Conservation (phyloP, 2,329 filamentous ascomycete species). For the Paecilomyces niveus region DNA sequence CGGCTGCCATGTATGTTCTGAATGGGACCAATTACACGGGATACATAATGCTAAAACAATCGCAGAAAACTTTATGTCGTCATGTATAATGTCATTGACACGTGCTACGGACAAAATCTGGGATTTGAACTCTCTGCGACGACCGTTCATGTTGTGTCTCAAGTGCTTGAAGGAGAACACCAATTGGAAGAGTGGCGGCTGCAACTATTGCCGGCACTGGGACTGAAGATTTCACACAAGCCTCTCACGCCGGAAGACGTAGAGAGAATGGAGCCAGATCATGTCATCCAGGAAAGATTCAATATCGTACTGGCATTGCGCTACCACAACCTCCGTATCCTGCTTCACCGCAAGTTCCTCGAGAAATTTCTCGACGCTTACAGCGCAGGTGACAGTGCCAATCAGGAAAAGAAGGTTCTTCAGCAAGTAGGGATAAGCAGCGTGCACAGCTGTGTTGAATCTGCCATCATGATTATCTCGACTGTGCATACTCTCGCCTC, state of each 20-base stretch:
- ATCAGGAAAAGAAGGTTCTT: slow-evolving; percentile 15
- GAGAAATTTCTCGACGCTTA: slow-evolving; percentile 28
- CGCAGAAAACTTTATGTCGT: slow-evolving; percentile 22
- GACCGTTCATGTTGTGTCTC: slow-evolving; percentile 22
- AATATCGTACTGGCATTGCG: slow-evolving; percentile 38
- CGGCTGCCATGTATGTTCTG: slow-evolving; percentile 15
- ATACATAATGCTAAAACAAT: not conserved
- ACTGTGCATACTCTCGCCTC: slow-evolving; percentile 14
- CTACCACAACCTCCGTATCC: slow-evolving; percentile 35
- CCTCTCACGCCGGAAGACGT: slow-evolving; percentile 8
- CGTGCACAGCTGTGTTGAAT: slow-evolving; percentile 24
- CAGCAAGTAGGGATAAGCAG: slow-evolving; percentile 26
- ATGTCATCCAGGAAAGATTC: slow-evolving; percentile 23
- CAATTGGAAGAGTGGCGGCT: slow-evolving; percentile 33
- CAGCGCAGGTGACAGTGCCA: slow-evolving; percentile 5
- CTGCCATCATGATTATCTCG: slow-evolving; percentile 22
- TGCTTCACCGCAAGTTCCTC: slow-evolving; percentile 36
- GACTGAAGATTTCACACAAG: slow-evolving; percentile 17
- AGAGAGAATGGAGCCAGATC: slow-evolving; percentile 1
- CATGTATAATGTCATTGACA: slow-evolving; percentile 30
- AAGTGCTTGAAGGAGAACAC: slow-evolving; percentile 33
- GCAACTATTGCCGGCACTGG: slow-evolving; percentile 21
- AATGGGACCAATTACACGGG: not conserved
- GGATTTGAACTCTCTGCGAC: slow-evolving; percentile 22
- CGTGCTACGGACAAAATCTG: slow-evolving; percentile 40